Base-by-base conservation (phyloP, 2,329 filamentous ascomycete species). In the Neophaeococcomyces aloes region DNA sequence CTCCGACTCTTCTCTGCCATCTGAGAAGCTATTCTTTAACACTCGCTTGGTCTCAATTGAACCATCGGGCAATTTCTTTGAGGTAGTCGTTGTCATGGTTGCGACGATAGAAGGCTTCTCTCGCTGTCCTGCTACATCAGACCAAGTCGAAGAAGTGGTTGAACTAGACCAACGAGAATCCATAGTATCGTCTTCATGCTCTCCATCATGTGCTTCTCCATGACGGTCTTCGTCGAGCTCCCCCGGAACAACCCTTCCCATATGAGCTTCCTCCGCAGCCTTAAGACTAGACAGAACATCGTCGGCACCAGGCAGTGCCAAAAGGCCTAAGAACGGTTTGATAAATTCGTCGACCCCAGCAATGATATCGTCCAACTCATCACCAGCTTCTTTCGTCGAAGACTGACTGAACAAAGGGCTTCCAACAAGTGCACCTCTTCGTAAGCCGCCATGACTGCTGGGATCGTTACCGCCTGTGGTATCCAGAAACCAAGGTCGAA, bases 1-100 rank as follows among this genome's bases (percentile, higher is more conserved):
- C 7, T 71, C 68, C 27, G 61, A 74, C 56, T 79, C 75, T 54
- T 79, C 76, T 3, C 68, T 65, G 0, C 77, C 77, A 60, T 80
- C 75, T 1, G 71, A 64, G 53, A 78, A 81, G 2, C 72, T 66
- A 53, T 72, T 74, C 49, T 74, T 79, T 13, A 76, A 60, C 7
- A 76, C 62, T 1, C 70, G 68, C 51, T 72, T 77, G 0, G 72
- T 79, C 7, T 72, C 71, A 2, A 78, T 61, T 0, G 71, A 73
- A 10, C 77, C 77, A 55, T 80, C 76, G 0, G 73, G 64, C 2
- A 71, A 61, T 2, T 68, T 69, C 3, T 65, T 69, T 3, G 72
- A 71, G 49, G 76, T 69, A 2, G 74, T 79, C 0, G 68, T 76
- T 1, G 72, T 78, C 32, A 75, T 60, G 1, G 74, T 76, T 0